Evolutionary conservation across 1,284 basidiomycete genomes (phyloP).

Genomic region (Vanrija humicola): DNA sequence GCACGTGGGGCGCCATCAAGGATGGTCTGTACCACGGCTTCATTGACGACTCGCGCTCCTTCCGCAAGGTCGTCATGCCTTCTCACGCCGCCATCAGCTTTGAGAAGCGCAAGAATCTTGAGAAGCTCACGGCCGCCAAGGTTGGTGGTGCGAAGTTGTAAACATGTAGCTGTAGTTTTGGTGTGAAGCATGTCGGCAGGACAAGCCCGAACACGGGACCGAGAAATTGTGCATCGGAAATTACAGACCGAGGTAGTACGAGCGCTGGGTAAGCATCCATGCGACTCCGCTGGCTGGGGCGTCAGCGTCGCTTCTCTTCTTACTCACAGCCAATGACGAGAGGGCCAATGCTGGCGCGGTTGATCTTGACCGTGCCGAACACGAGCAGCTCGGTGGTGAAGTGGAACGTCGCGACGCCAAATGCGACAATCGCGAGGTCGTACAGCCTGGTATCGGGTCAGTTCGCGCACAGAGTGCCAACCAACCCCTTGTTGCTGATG

Average conservation of each 20-base stretch:
- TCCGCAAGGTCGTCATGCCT: slow-evolving; percentile 26
- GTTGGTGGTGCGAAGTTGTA: slow-evolving; percentile 26
- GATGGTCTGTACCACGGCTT: slow-evolving; percentile 50
- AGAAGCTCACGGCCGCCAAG: not conserved
- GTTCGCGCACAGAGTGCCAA: slow-evolving; percentile 9
- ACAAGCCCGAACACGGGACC: not conserved
- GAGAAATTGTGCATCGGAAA: not conserved
- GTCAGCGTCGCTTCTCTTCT: not conserved
- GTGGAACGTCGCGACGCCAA: slow-evolving; percentile 84
- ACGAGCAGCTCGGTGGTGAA: slow-evolving; percentile 81
- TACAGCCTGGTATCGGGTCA: slow-evolving; percentile 63
- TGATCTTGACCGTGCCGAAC: slow-evolving; percentile 70
- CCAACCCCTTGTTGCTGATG: slow-evolving; percentile 71
- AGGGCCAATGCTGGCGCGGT: slow-evolving; percentile 65
- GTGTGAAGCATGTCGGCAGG: too few relatives aligned
- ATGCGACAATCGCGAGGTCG: slow-evolving; percentile 80
- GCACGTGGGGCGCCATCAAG: slow-evolving; percentile 56
- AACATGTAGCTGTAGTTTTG: not conserved
- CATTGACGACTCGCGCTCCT: slow-evolving; percentile 40
- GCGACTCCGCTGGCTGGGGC: slow-evolving; percentile 23
- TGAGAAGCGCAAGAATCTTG: slow-evolving; percentile 24
- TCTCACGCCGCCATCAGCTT: slow-evolving; percentile 23
- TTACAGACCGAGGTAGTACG: slow-evolving; percentile 27
- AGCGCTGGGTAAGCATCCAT: slow-evolving; percentile 34
- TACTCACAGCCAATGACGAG: slow-evolving; percentile 81